Evolutionary conservation across 1,284 basidiomycete species (phyloP), one percentile per base, ranked within the genome.

Genomic region (Trichosporon inkin): DNA sequence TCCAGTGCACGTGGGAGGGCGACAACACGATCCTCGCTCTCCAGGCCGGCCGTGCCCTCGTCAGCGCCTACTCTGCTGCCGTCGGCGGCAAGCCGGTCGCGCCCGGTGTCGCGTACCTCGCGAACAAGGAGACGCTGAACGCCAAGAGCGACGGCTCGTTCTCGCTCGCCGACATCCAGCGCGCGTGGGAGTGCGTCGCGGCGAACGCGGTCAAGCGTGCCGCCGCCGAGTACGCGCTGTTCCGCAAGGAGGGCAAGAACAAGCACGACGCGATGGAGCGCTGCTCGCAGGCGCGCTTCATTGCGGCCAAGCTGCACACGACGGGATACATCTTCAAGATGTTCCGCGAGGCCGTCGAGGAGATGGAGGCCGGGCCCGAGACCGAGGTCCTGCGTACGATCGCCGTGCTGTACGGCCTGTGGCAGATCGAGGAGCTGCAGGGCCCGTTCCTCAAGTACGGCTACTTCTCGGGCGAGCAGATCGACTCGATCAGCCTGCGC

Each of bases 361-460:
- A 63, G 34, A 55, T 68, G 60, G 64, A 68, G 24, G 41, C 57
- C 10, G 47, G 53, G 13, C 44, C 61, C 17, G 74, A 77, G 66
- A 75, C 69, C 51, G 73, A 77, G 24, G 70, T 76, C 32, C 65
- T 81, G 53, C 60, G 67, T 55, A 75, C 71, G 7, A 69, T 79
- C 39, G 78, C 75, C 58, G 67, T 67, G 54, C 66, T 81, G 39
- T 82, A 81, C 64, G 80, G 82, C n/a, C 72, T 82, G 13, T 83
- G 82, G 81, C 79, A 81, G 69, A 80, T 83, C 66, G 83, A 84
- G 70, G 82, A 84, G 77, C 81, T 82, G 72, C 81, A 81, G 49
- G 81, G 78, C 34, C 79, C 80, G 67, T 83, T 84, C 77, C 74
- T 84, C 67, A 80, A 81, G 67, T 80, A 78, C 61, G 80, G 79